Conservation (phyloP, 2,329 filamentous ascomycete genomes). For the Aspergillus sp. region DNA sequence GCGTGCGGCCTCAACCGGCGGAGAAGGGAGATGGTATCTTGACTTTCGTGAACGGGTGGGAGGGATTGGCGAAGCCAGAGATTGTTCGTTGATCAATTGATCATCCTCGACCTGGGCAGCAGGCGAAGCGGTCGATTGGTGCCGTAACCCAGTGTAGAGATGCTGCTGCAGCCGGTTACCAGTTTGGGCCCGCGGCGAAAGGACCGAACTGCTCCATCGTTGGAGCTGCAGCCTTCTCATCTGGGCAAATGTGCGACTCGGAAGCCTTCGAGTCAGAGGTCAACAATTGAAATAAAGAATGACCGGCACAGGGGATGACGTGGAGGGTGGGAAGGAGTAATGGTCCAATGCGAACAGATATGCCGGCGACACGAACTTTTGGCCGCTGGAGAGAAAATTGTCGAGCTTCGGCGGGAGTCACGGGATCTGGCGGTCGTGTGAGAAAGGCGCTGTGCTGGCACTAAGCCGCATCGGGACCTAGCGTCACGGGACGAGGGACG, state of each 20-base stretch:
- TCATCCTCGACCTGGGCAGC: conserved; percentile 20
- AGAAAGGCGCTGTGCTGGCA: conserved; percentile 13
- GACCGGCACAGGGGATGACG: conserved; percentile 13
- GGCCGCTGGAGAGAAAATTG: conserved; percentile 28
- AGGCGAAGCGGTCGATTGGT: conserved; percentile 38
- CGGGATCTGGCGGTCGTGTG: conserved; percentile 30
- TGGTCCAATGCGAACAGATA: conserved; percentile 5
- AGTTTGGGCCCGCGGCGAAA: conserved; percentile 44
- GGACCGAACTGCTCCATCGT: conserved; percentile 48
- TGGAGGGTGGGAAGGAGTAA: conserved; percentile 5
- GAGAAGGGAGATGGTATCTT: conserved; percentile 60
- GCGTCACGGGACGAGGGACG: conserved; percentile 25
- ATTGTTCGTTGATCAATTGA: conserved; percentile 21
- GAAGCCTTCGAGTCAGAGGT: background rate
- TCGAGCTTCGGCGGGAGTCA: conserved; percentile 35
- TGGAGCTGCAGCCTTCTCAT: conserved; percentile 50
- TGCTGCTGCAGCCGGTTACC: conserved; percentile 32
- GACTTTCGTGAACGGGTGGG: conserved; percentile 22
- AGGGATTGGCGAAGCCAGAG: conserved; percentile 17
- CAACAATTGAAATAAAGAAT: conserved; percentile 1
- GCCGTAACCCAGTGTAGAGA: conserved; percentile 30
- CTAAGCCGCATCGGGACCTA: conserved; percentile 22
- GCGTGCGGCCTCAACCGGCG: conserved; percentile 61
- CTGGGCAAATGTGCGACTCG: conserved; percentile 22
- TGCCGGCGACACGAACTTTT: conserved; percentile 17